Evolutionary conservation across 108 stramenopile genomes (phyloP).

Genomic region (Poteriospumella lacustris): DNA sequence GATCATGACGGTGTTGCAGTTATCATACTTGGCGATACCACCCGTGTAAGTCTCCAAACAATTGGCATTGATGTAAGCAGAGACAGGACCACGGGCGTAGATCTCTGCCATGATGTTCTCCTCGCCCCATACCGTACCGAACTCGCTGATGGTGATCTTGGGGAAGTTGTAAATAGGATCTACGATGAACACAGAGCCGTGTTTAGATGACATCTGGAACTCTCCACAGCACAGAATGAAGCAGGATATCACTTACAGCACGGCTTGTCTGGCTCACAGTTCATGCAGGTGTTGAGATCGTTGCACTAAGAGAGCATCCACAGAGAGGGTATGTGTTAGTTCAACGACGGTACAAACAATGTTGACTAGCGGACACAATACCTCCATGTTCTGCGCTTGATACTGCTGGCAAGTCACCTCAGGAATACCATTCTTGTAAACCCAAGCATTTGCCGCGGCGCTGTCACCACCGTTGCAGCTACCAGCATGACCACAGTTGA

Average conservation of each 20-base stretch:
- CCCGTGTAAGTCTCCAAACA: slow-evolving; percentile 19
- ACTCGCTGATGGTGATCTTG: neutral
- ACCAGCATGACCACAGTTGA: slow-evolving; percentile 40
- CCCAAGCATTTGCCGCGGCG: neutral
- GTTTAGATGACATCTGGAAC: neutral
- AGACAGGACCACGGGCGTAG: slow-evolving; percentile 33
- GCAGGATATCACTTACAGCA: neutral
- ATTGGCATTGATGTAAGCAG: slow-evolving; percentile 38
- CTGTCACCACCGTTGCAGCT: slow-evolving; percentile 32
- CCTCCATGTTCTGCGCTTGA: slow-evolving; percentile 26
- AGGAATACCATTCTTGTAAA: slow-evolving; percentile 26
- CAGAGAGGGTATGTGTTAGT: neutral
- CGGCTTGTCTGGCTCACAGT: neutral
- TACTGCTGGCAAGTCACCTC: slow-evolving; percentile 24
- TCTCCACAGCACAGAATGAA: neutral
- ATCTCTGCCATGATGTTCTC: slow-evolving; percentile 36
- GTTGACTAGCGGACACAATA: neutral
- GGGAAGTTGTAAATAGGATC: neutral
- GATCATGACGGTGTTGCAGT: neutral
- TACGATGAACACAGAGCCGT: neutral
- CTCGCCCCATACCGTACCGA: neutral
- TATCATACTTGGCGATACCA: slow-evolving; percentile 29
- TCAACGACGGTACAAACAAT: neutral
- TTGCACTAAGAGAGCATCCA: neutral
- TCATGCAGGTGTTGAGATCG: slow-evolving; percentile 19